phyloP scores from a whole-genome alignment of 192 early-diverging fungal species.

The Blastocladiella britannica region DNA sequence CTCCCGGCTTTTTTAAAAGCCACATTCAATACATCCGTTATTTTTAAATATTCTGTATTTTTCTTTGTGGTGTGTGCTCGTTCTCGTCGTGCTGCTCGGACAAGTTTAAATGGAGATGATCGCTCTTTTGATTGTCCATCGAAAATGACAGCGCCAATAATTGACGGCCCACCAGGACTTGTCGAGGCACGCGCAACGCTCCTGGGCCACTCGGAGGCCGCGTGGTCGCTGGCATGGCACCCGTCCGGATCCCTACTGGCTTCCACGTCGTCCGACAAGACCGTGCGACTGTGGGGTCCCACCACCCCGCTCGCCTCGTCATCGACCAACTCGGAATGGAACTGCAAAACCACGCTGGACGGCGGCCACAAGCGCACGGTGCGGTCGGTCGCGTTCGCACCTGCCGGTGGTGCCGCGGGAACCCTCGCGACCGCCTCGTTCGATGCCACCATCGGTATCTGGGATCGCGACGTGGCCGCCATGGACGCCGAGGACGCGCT shows the following conservation, averaged over 20 bases:
- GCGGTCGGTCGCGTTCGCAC: conserved; percentile 66
- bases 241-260: conserved; percentile 49
- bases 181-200: no score
- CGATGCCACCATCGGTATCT: conserved; percentile 79
- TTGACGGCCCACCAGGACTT: no score
- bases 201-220: conserved; percentile 55
- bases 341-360: conserved; percentile 48
- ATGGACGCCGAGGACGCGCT: no score
- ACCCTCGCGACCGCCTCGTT: conserved; percentile 75
- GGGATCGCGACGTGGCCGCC: conserved; percentile 39
- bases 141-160: no score
- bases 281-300: conserved; percentile 64
- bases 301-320: conserved; percentile 2
- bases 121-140: no score
- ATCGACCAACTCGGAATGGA: conserved; percentile 22
- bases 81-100: no score
- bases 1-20: conserved; percentile 3
- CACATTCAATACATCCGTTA: no score
- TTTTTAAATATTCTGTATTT: no score
- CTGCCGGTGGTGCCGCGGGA: conserved; percentile 33
- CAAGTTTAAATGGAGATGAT: no score
- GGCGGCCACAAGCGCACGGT: conserved; percentile 83
- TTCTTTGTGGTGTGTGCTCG: no score
- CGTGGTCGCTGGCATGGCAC: conserved; percentile 76
- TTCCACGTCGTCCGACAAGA: conserved; percentile 70